phyloP scores from a whole-genome alignment of 2,329 filamentous ascomycete genomes.

The Bipolaris victoriae region DNA sequence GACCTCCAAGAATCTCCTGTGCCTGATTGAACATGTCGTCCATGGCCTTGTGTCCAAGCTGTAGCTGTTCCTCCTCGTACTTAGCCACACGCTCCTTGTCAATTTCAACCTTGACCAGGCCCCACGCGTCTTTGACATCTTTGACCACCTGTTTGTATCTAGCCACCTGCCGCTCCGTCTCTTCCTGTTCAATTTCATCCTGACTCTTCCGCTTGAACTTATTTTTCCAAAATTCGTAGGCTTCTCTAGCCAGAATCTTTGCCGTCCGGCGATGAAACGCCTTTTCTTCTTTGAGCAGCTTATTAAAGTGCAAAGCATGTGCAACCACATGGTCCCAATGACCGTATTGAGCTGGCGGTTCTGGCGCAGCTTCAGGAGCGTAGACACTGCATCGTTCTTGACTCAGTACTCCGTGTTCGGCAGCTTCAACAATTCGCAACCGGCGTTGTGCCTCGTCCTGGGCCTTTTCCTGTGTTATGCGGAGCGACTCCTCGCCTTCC shows the following conservation, averaged over 20 bases:
- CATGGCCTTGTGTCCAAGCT: constrained; percentile 65
- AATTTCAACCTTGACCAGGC: constrained; percentile 63
- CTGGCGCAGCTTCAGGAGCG: constrained; percentile 71
- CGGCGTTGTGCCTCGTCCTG: constrained; percentile 72
- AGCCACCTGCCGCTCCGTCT: constrained; percentile 68
- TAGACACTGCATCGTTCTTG: constrained; percentile 73
- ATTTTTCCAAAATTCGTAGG: constrained; percentile 74
- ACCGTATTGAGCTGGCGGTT: constrained; percentile 81
- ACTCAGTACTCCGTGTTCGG: constrained; percentile 77
- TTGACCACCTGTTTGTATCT: constrained; percentile 75
- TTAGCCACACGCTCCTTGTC: constrained; percentile 61
- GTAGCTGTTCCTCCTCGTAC: constrained; percentile 67
- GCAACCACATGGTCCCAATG: constrained; percentile 84
- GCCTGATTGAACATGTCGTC: constrained; percentile 76
- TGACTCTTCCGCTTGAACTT: constrained; percentile 61
- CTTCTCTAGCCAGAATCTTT: constrained; percentile 79
- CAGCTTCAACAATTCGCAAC: constrained; percentile 72
- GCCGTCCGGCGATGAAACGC: constrained; percentile 76
- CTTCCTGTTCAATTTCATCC: constrained; percentile 83
- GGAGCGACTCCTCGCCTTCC: constrained; percentile 51
- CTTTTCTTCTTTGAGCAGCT: constrained; percentile 79
- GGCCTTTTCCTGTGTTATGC: constrained; percentile 40
- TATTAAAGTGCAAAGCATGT: constrained; percentile 80
- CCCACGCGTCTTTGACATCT: constrained; percentile 67
- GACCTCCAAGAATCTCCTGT: constrained; percentile 53